These are phyloP conservation scores for Nicotiana rustica DNA, from an alignment of 305 asterid species.

Conservation along the genomic window DNA sequence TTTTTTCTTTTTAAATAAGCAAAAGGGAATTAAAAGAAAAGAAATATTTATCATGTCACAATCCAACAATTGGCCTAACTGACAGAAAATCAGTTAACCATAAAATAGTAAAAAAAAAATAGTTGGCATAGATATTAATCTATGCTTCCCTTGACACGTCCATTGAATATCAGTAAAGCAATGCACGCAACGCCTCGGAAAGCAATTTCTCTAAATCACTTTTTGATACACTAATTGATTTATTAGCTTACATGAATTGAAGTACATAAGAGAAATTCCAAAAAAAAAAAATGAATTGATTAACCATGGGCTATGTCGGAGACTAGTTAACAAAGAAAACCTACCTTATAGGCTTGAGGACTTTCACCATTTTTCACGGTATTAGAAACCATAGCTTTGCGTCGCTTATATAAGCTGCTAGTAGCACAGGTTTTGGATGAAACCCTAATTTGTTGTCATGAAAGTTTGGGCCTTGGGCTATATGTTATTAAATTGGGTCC, in stretches of 20 bases:
- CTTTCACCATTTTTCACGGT: not conserved
- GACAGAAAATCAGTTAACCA: not conserved
- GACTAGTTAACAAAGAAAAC: not conserved
- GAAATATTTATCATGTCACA: not conserved
- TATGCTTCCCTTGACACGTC: conserved; percentile 38
- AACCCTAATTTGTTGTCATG: conserved; percentile 21
- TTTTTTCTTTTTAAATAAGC: not conserved
- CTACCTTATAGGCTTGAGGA: not conserved
- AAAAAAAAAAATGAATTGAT: too few species aligned
- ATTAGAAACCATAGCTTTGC: not conserved
- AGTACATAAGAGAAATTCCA: too few species aligned
- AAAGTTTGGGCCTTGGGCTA: conserved; percentile 19
- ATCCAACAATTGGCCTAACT: conserved; percentile 14
- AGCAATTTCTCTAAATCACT: conserved; percentile 1
- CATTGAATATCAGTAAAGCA: conserved; percentile 25
- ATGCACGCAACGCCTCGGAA: conserved; percentile 39
- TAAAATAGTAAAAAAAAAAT: too few species aligned
- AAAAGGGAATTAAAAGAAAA: not conserved
- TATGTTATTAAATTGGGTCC: not conserved
- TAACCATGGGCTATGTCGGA: not conserved
- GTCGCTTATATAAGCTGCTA: not conserved
- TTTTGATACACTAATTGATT: too few species aligned
- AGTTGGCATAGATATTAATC: not conserved
- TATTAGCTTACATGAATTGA: too few species aligned
- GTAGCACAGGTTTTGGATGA: not conserved